These are phyloP conservation scores for Triticum dicoccoides DNA, from an alignment of 176 grass and related monocot species.

Conservation along the genomic window DNA sequence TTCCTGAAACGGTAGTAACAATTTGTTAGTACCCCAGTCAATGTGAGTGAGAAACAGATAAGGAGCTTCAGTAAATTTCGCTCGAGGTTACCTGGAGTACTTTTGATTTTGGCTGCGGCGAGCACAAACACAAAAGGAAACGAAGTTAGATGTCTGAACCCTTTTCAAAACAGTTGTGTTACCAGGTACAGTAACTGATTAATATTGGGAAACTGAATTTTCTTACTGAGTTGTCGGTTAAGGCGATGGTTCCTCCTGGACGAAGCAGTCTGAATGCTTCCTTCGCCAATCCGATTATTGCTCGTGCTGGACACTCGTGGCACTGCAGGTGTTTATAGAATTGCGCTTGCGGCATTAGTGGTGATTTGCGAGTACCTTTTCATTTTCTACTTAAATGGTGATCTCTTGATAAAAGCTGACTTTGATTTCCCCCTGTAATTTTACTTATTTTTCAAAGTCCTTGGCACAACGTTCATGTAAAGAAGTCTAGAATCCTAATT, in stretches of 20 bases:
- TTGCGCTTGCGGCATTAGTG: not conserved
- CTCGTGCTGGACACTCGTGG: conserved; percentile 79
- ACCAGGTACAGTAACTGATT: not conserved
- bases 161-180: not conserved
- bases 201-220: not conserved
- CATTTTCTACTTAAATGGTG: not conserved
- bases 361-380: not conserved
- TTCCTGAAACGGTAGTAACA: conserved; percentile 43
- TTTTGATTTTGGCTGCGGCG: conserved; percentile 74
- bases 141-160: not conserved
- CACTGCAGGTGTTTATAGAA: conserved; percentile 36
- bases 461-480: not conserved
- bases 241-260: conserved; percentile 68
- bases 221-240: conserved; percentile 83
- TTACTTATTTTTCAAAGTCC: not conserved
- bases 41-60: not conserved
- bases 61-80: not conserved
- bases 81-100: conserved; percentile 62
- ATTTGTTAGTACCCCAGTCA: not conserved
- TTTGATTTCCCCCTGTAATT: too few species aligned
- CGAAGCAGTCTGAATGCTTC: conserved; percentile 70
- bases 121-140: conserved; percentile 27
- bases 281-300: conserved; percentile 56
- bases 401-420: not conserved
- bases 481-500: not conserved